Evolutionary conservation across 805 yeast species (phyloP).

Genomic region (Kazachstania africana): DNA sequence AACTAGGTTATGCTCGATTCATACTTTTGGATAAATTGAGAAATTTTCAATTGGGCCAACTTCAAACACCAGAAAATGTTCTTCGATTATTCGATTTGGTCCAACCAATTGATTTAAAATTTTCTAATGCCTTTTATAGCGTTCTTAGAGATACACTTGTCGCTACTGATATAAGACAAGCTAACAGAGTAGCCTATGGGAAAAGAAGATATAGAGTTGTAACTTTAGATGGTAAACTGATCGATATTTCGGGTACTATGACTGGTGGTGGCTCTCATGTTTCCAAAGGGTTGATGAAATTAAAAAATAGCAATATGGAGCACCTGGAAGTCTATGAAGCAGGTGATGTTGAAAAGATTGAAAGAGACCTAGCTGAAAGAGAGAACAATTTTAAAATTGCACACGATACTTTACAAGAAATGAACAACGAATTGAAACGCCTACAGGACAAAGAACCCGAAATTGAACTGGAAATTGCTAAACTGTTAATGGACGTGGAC

Average conservation of each 20-base stretch:
- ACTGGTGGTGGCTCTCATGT: conserved; percentile 84
- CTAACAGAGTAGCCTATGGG: conserved; percentile 82
- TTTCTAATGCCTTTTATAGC: conserved; percentile 81
- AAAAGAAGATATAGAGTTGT: conserved; percentile 76
- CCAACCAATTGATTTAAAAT: conserved; percentile 50
- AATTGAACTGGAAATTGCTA: conserved; percentile 48
- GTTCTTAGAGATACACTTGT: conserved; percentile 82
- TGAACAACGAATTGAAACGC: conserved; percentile 45
- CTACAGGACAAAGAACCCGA: conserved; percentile 61
- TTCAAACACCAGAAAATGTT: conserved; percentile 61
- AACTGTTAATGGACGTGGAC: conserved; percentile 51
- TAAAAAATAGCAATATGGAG: conserved; percentile 16
- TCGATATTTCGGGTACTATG: conserved; percentile 90
- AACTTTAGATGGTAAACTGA: conserved; percentile 81
- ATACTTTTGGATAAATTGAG: conserved; percentile 68
- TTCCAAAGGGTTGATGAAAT: conserved; percentile 66
- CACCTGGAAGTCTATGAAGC: conserved; percentile 32
- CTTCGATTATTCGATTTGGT: conserved; percentile 82
- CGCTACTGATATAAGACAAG: conserved; percentile 65
- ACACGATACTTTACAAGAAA: conserved; percentile 40
- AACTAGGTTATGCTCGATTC: conserved; percentile 82
- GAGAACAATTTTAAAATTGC: conserved; percentile 44
- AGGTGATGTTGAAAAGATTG: conserved; percentile 44
- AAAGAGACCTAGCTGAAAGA: conserved; percentile 36
- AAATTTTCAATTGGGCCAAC: conserved; percentile 43